Percentiles rank a stretch among this genome's conserved stretches.
Evolutionary conservation across 148 eudicot genomes (phyloP).

Genomic region (Selenicereus undatus): DNA sequence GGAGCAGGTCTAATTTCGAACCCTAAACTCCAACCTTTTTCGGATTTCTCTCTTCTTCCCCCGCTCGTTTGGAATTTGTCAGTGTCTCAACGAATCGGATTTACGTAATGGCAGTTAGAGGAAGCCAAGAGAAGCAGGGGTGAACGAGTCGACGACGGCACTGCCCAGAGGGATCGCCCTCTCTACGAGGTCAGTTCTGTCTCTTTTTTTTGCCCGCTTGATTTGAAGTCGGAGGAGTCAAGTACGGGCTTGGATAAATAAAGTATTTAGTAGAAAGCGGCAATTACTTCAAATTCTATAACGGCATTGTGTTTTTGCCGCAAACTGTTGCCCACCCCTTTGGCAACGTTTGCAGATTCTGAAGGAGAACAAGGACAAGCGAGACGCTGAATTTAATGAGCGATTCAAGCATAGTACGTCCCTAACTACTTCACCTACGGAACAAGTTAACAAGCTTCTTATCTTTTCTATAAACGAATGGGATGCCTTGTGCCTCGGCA

Average conservation of each 20-base stretch:
- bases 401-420: slow-evolving; percentile 55
- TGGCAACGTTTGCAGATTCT: slow-evolving; percentile 44
- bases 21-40: background rate
- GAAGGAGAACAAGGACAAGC: slow-evolving; percentile 92
- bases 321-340: background rate
- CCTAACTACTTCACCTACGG: background rate
- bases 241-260: no score
- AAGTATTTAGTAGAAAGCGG: no score
- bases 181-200: slow-evolving; percentile 59
- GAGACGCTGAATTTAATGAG: slow-evolving; percentile 88
- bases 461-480: background rate
- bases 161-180: slow-evolving; percentile 96
- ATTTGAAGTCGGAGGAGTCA: no score
- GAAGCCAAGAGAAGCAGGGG: slow-evolving; percentile 70
- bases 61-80: background rate
- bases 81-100: background rate
- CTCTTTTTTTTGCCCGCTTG: no score
- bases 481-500: background rate
- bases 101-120: slow-evolving; percentile 49
- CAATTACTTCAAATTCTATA: background rate
- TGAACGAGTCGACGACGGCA: slow-evolving; percentile 83
- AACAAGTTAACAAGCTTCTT: background rate
- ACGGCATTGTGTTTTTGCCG: background rate
- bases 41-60: background rate
- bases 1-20: slow-evolving; percentile 47